Evolutionary conservation across 2,329 filamentous ascomycete species (phyloP), one percentile per base, ranked within the genome.

Genomic region (Pyrenochaeta sp.): DNA sequence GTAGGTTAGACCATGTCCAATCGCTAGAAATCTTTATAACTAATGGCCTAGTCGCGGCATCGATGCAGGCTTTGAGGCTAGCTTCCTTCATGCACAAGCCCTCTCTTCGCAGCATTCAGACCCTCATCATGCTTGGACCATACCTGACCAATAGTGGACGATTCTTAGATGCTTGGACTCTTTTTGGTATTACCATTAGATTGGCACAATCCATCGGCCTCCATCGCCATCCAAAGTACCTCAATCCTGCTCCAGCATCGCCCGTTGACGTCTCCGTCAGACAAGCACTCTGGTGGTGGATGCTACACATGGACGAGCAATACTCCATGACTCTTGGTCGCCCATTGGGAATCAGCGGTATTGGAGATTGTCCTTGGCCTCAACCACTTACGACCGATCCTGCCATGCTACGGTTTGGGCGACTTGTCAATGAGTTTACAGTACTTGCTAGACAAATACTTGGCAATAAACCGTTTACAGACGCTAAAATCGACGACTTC

Each of bases 261-360:
- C 63, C 72, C 6, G 65, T 69, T 17, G 75, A 78, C 51, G 71
- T 68, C 34, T 68, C 68, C 10, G 64, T 74, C 10, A 67, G 77
- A 5, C 74, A 72, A 37, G 72, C 72, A 11, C 60, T 78, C 1
- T 79, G 77, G 77, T 79, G 77, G 77, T 77, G 76, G 73, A 75
- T 79, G 68, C 55, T 79, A n/a, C 74, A 78, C 44, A 74, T 78
- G 69, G 77, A 79, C 34, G 75, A 78, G 42, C 72, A 78, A 34
- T 79, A 78, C 48, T 77, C 75, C 0, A 76, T 79, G 60, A 77
- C 74, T 0, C 66, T 79, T 0, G 77, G 77, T 14, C 66, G 77
- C 23, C 77, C 77, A 2, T 57, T 79, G 7, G 77, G 76, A 0
- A 78, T 79, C 22, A 77, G 74, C 34, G 75, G 74, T 14, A 69